A percentile compares a stretch with the other conserved stretches of the same genome.
Evolutionary conservation across 352 stramenopile species (phyloP).

Genomic region (Phytophthora sp.): DNA sequence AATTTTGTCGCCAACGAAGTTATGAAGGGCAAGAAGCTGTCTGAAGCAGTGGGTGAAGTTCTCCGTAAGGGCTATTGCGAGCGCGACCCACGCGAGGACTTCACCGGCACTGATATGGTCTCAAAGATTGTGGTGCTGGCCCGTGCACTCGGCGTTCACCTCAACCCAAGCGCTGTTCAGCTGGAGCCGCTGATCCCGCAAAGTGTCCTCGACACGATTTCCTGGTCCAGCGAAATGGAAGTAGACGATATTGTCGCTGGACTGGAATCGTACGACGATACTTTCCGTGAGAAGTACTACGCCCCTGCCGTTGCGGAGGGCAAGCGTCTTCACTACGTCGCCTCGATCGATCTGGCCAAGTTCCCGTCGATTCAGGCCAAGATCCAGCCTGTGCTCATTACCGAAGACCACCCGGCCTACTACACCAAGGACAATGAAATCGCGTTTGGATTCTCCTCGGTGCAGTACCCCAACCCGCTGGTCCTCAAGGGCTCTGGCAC

Average conservation of each 20-base stretch:
- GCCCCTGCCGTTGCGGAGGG: slow-evolving; percentile 40
- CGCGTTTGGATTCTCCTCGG: slow-evolving; percentile 70
- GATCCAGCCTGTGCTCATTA: slow-evolving; percentile 59
- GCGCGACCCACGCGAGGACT: slow-evolving; percentile 69
- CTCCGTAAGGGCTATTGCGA: slow-evolving; percentile 71
- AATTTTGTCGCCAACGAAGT: slow-evolving; percentile 78
- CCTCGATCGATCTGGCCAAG: slow-evolving; percentile 60
- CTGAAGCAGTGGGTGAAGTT: slow-evolving; percentile 53
- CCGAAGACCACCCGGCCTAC: slow-evolving; percentile 66
- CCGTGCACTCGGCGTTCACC: slow-evolving; percentile 61
- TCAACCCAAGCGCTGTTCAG: slow-evolving; percentile 52
- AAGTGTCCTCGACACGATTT: slow-evolving; percentile 47
- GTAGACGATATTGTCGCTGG: slow-evolving; percentile 54
- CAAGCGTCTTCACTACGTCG: slow-evolving; percentile 73
- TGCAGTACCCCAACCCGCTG: slow-evolving; percentile 72
- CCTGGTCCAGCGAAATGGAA: slow-evolving; percentile 51
- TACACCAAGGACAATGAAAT: slow-evolving; percentile 78
- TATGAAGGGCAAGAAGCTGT: slow-evolving; percentile 73
- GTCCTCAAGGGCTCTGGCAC: slow-evolving; percentile 76
- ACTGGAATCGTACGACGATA: slow-evolving; percentile 61
- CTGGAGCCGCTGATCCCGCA: slow-evolving; percentile 61
- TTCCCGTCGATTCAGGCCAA: slow-evolving; percentile 57
- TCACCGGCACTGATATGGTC: slow-evolving; percentile 67
- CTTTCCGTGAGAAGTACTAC: slow-evolving; percentile 66
- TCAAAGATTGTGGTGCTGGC: slow-evolving; percentile 76